Conservation (phyloP, 2,329 filamentous ascomycete species). For the Achaetomium macrosporum region DNA sequence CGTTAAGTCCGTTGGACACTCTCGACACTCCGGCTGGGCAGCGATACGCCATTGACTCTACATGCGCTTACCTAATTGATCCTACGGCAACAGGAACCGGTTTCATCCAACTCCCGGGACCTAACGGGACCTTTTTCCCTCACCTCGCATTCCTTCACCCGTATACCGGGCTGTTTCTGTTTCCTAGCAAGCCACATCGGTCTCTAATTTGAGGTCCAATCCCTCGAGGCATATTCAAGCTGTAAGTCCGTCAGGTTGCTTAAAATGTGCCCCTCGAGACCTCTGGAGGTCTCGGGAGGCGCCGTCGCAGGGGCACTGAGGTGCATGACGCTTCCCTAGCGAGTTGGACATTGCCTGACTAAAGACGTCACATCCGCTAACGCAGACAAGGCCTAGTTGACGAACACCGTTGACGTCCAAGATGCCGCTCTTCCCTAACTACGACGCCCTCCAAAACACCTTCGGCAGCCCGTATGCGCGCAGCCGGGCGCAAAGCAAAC, state of each 20-base stretch:
- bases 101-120: not conserved
- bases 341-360: too few relatives aligned
- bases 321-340: too few relatives aligned
- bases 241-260: not conserved
- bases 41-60: not conserved
- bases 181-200: not conserved
- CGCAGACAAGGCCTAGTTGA: not conserved
- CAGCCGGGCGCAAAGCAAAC: conserved; percentile 27
- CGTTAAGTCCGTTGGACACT: not conserved
- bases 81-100: not conserved
- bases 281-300: too few relatives aligned
- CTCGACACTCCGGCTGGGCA: not conserved
- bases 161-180: not conserved
- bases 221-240: not conserved
- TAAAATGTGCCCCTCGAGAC: too few relatives aligned
- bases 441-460: conserved; percentile 47
- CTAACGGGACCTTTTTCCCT: not conserved
- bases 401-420: not conserved
- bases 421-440: conserved; percentile 17
- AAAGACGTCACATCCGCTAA: not conserved
- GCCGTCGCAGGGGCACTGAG: too few relatives aligned
- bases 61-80: conserved; percentile 5
- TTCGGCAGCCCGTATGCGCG: conserved; percentile 43
- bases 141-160: not conserved
- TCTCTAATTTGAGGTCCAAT: not conserved